These are phyloP conservation scores for Euphorbia schlechtendalii DNA, from an alignment of 441 rosid genomes.

Conservation along the genomic window DNA sequence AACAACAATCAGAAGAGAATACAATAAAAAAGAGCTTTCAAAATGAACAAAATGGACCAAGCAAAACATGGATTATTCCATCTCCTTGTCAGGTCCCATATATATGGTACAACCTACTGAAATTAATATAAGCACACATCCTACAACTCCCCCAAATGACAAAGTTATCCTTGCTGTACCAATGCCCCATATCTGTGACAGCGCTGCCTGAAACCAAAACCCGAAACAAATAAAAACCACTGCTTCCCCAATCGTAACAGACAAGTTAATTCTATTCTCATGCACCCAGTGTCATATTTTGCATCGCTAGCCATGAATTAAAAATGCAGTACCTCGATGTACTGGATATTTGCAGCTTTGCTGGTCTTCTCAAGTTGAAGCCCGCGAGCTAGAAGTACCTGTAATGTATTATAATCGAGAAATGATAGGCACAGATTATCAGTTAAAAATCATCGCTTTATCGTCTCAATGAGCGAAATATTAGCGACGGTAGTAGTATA, in stretches of 20 bases:
- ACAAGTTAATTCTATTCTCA: neutral
- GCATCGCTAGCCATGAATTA: no score
- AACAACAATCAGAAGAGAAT: no score
- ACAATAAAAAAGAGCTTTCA: neutral
- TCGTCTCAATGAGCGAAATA: neutral
- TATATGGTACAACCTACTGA: slow-evolving; percentile 59
- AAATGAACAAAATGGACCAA: neutral
- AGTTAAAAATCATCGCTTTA: neutral
- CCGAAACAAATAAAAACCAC: neutral
- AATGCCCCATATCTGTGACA: slow-evolving; percentile 54
- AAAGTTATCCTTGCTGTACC: slow-evolving; percentile 32
- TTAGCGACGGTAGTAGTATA: neutral
- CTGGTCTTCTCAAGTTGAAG: slow-evolving; percentile 86
- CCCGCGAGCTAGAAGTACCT: slow-evolving; percentile 77
- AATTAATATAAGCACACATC: slow-evolving; percentile 59
- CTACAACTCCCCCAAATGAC: slow-evolving; percentile 54
- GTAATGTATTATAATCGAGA: slow-evolving; percentile 17
- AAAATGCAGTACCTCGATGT: slow-evolving; percentile 48
- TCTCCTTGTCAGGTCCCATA: slow-evolving; percentile 66
- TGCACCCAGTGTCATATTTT: no score
- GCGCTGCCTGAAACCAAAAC: slow-evolving; percentile 39
- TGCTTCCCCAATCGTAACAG: neutral
- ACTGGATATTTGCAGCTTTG: slow-evolving; percentile 62
- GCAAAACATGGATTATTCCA: slow-evolving; percentile 14
- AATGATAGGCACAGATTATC: neutral